These are phyloP conservation scores for Trichoderma gracile DNA, from an alignment of 2,329 filamentous ascomycete species.

Conservation along the genomic window DNA sequence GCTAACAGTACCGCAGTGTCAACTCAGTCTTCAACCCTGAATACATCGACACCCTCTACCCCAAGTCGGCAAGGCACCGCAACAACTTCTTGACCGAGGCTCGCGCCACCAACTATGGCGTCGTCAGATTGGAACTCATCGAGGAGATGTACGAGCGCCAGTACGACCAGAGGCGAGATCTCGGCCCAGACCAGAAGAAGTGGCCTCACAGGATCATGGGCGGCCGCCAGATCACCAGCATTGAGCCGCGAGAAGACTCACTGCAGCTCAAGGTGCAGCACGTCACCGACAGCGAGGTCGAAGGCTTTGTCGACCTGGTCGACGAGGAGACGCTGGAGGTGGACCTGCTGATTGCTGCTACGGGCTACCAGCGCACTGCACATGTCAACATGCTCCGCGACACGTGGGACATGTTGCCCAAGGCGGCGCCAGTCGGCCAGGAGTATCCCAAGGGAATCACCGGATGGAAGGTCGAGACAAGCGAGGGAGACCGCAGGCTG, in stretches of 20 bases:
- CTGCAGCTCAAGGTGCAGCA: slow-evolving; percentile 62
- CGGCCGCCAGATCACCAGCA: slow-evolving; percentile 64
- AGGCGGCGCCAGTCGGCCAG: slow-evolving; percentile 37
- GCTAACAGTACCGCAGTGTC: slow-evolving; percentile 59
- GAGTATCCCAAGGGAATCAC: slow-evolving; percentile 40
- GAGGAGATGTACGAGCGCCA: slow-evolving; percentile 85
- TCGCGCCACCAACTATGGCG: slow-evolving; percentile 88
- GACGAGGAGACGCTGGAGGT: slow-evolving; percentile 67
- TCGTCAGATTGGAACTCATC: slow-evolving; percentile 86
- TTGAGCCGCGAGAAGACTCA: slow-evolving; percentile 54
- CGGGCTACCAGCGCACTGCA: slow-evolving; percentile 76
- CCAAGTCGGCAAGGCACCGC: slow-evolving; percentile 64
- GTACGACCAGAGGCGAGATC: slow-evolving; percentile 78
- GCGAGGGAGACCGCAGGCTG: slow-evolving; percentile 52
- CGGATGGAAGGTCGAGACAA: slow-evolving; percentile 45
- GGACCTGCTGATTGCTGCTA: slow-evolving; percentile 82
- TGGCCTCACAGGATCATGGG: slow-evolving; percentile 84
- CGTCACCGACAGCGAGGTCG: slow-evolving; percentile 43
- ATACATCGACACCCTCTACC: slow-evolving; percentile 75
- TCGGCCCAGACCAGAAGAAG: slow-evolving; percentile 64
- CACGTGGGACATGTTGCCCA: slow-evolving; percentile 66
- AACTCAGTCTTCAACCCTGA: slow-evolving; percentile 96
- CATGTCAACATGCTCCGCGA: slow-evolving; percentile 75
- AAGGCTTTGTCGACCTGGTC: slow-evolving; percentile 41
- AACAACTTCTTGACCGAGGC: slow-evolving; percentile 64